Evolutionary conservation across 164 flowering plant genomes (phyloP).

Genomic region (Liquidambar formosana): DNA sequence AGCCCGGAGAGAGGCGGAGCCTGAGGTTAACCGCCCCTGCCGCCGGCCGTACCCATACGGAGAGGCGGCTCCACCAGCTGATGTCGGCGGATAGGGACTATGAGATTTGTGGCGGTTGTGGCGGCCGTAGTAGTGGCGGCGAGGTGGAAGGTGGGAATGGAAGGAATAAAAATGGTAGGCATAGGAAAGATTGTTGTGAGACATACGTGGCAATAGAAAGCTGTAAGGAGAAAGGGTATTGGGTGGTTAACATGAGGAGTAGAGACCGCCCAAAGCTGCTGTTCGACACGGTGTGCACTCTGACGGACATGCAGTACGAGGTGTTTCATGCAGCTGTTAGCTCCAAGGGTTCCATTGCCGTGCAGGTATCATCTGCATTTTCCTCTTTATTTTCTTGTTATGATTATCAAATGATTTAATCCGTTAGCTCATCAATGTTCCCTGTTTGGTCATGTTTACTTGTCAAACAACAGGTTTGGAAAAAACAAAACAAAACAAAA

Average conservation of each 20-base stretch:
- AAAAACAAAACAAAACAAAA: too few relatives aligned
- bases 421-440: too few relatives aligned
- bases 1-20: constrained; percentile 41
- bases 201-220: constrained; percentile 55
- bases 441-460: too few relatives aligned
- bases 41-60: constrained; percentile 58
- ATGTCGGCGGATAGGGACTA: constrained; percentile 74
- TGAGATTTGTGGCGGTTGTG: constrained; percentile 41
- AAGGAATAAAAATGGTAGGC: background rate
- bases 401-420: background rate
- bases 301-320: constrained; percentile 81
- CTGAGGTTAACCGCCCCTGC: constrained; percentile 49
- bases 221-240: constrained; percentile 72
- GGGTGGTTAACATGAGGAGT: constrained; percentile 64
- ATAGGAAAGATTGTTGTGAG: constrained; percentile 24
- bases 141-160: background rate
- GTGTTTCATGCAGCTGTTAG: constrained; percentile 86
- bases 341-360: constrained; percentile 64
- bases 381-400: background rate
- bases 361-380: constrained; percentile 55
- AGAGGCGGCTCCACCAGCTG: constrained; percentile 90
- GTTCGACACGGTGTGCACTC: constrained; percentile 82
- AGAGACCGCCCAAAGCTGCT: constrained; percentile 79
- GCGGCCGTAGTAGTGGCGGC: constrained; percentile 9
- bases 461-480: too few relatives aligned